Conservation (phyloP, 495 filamentous ascomycete species). For the Talaromyces stipitatus region DNA sequence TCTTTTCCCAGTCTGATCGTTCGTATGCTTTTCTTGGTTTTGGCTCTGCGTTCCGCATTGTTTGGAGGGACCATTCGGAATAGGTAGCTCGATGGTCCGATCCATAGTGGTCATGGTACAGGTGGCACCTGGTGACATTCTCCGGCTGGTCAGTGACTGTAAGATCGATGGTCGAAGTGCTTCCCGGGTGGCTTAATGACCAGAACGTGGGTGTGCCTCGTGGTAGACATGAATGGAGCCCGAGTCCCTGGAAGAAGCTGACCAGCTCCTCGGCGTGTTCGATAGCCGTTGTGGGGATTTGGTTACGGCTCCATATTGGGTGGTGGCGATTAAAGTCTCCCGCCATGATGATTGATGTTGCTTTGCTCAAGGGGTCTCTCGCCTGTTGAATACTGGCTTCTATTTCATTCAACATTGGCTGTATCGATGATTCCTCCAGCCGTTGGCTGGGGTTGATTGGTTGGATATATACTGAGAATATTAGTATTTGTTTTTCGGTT, state of each 20-base stretch:
- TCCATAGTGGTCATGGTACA: conserved; percentile 16
- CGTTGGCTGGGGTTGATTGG: not conserved
- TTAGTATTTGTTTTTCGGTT: conserved; percentile 13
- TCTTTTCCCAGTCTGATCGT: conserved; percentile 16
- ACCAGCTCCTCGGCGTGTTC: conserved; percentile 10
- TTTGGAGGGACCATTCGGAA: conserved; percentile 15
- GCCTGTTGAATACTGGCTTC: conserved; percentile 11
- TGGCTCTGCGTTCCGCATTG: not conserved
- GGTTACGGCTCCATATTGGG: conserved; percentile 11
- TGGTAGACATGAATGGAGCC: conserved; percentile 7
- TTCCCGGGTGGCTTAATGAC: conserved; percentile 10
- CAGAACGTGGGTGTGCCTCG: conserved; percentile 5
- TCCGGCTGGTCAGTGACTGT: conserved; percentile 7
- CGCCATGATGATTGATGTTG: conserved; percentile 12
- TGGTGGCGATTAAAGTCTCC: conserved; percentile 21
- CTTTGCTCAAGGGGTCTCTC: not conserved
- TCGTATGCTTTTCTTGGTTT: conserved; percentile 16
- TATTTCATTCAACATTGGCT: conserved; percentile 11
- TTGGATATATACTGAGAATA: conserved; percentile 18
- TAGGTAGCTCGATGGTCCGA: conserved; percentile 13
- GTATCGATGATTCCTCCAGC: not conserved
- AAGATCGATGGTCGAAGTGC: conserved; percentile 7
- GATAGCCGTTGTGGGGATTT: not conserved
- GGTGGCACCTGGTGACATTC: conserved; percentile 13
- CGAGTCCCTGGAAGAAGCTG: conserved; percentile 8